Evolutionary conservation across 2,329 filamentous ascomycete genomes (phyloP).

Genomic region (Xylaria sp.): DNA sequence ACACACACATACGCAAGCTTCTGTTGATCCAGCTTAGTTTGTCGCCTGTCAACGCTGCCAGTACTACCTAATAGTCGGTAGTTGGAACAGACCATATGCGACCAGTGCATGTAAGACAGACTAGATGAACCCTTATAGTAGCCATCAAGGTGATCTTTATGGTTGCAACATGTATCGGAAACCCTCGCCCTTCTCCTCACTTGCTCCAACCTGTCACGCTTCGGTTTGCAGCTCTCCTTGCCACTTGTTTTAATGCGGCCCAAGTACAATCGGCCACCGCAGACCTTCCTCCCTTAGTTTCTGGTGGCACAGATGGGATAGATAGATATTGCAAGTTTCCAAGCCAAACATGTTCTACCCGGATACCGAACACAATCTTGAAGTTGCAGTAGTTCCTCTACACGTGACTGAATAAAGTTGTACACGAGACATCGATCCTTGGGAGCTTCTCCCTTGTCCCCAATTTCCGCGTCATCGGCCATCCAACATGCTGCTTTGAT

Average conservation of each 20-base stretch:
- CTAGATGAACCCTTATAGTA: not conserved
- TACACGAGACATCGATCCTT: constrained; percentile 6
- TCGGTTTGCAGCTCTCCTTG: constrained; percentile 36
- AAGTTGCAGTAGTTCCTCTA: constrained; percentile 19
- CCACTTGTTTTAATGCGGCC: constrained; percentile 39
- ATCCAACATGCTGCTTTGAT: constrained; percentile 13
- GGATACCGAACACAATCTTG: constrained; percentile 5
- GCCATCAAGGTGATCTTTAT: constrained; percentile 16
- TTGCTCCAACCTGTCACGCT: constrained; percentile 30
- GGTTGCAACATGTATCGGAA: constrained; percentile 19
- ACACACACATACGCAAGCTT: constrained; percentile 12
- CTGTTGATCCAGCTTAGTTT: not conserved
- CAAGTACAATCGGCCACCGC: constrained; percentile 32
- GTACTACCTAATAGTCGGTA: not conserved
- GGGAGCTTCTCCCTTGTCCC: constrained; percentile 16
- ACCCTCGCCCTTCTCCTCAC: constrained; percentile 31
- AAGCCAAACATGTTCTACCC: constrained; percentile 18
- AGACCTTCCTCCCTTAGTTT: not conserved
- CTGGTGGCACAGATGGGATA: constrained; percentile 1
- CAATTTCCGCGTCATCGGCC: constrained; percentile 16
- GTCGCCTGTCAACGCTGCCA: not conserved
- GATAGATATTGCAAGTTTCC: not conserved
- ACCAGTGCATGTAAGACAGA: constrained; percentile 5
- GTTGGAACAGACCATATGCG: constrained; percentile 4
- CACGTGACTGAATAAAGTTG: constrained; percentile 20